Evolutionary conservation across 768 basidiomycete genomes (phyloP).

Genomic region (Coprinopsis cinerea): DNA sequence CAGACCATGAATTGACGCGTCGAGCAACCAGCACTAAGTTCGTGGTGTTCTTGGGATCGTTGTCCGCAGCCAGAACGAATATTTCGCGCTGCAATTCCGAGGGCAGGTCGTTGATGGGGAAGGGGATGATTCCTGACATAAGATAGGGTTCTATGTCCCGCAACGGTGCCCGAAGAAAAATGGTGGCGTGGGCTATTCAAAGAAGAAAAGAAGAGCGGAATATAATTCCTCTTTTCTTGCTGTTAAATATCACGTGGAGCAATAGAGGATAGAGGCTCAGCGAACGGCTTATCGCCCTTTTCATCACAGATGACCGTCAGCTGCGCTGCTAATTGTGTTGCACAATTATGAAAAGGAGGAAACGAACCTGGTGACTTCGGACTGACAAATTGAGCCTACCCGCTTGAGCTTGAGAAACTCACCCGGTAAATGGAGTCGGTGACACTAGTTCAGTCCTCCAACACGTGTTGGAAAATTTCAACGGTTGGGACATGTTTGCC

Average conservation of each 20-base stretch:
- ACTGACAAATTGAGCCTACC: too few species aligned
- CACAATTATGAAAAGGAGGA: not conserved
- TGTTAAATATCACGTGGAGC: not conserved
- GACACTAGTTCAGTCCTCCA: not conserved
- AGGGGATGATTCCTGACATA: slow-evolving; percentile 7
- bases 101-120: slow-evolving; percentile 29
- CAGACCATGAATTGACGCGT: slow-evolving; percentile 28
- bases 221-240: not conserved
- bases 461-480: not conserved
- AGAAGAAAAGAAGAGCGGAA: not conserved
- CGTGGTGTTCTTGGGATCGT: slow-evolving; percentile 21
- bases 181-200: not conserved
- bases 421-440: not conserved
- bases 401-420: not conserved
- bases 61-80: slow-evolving; percentile 27
- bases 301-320: not conserved
- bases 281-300: not conserved
- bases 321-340: not conserved
- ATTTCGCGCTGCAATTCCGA: slow-evolving; percentile 35
- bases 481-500: not conserved
- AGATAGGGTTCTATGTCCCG: not conserved
- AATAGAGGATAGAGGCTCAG: not conserved
- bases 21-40: slow-evolving; percentile 31
- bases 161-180: not conserved
- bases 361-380: not conserved